Evolutionary conservation across 345 rosid genomes (phyloP), one percentile per base, ranked within the genome.

Genomic region (Firmiana major): DNA sequence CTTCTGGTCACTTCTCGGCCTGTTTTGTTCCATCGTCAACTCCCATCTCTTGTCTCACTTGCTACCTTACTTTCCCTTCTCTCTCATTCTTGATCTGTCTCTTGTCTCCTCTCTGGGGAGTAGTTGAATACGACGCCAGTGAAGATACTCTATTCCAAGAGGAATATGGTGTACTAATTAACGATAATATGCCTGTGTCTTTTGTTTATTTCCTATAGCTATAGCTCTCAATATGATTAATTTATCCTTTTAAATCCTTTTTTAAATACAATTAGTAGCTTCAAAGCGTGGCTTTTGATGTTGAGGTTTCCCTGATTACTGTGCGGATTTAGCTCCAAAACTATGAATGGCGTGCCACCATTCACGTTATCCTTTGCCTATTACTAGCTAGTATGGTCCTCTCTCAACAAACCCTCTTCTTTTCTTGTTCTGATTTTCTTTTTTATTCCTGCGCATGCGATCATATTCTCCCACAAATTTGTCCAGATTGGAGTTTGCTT

Each of bases 261-360:
- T 80, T 21, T 1, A 73, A 10, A 36, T 73, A 22, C 12, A 75
- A 76, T 76, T 83, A 63, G 82, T 80, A 71, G 71, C 75, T 74
- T 77, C 58, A 76, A 79, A 80, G 89, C 89, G 88, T 83, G 82
- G 75, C 78, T 86, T 87, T 88, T 83, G 69, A 85, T 85, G 73
- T 16, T 42, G 58, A 46, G 81, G 69, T 77, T 80, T 59, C 85
- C 76, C 69, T 59, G 78, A 77, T 81, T 81, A 79, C 79, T 79
- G 84, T 83, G 83, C 77, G 48, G 74, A 63, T 79, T 81, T 73
- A 80, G 80, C 62, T 76, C 77, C 79, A 66, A 77, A 78, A 64
- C 64, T 24, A 38, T 71, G 79, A 55, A 77, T 82, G 76, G 78
- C 75, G 87, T 81, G 90, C 86, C 86, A 85, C 89, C 90, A 87